Percentiles rank a stretch among this genome's conserved stretches.
These are phyloP conservation scores for Penicillium sp. DNA, from an alignment of 2,329 filamentous ascomycete species.

Conservation along the genomic window DNA sequence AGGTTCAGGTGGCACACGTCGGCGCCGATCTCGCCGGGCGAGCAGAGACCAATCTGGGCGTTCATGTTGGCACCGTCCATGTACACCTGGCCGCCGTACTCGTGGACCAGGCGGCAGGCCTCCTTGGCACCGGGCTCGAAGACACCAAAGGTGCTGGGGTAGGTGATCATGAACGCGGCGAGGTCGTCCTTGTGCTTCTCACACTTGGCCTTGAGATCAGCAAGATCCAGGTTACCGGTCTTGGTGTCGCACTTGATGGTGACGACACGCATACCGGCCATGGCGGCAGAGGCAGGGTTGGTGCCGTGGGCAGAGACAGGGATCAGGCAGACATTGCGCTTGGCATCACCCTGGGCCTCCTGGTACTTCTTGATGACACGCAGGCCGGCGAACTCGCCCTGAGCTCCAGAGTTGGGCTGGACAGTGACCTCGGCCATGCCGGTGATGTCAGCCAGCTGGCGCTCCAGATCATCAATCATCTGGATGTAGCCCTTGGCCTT, in stretches of 20 bases:
- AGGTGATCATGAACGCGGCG: constrained; percentile 94
- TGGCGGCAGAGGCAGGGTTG: constrained; percentile 91
- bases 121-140: constrained; percentile 89
- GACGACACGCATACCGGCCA: constrained; percentile 94
- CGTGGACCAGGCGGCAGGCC: constrained; percentile 81
- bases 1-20: constrained; percentile 97
- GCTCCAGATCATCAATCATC: constrained; percentile 72
- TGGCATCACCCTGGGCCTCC: constrained; percentile 63
- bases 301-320: constrained; percentile 94
- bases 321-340: constrained; percentile 89
- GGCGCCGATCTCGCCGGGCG: constrained; percentile 90
- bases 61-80: constrained; percentile 99
- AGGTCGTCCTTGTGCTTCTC: constrained; percentile 83
- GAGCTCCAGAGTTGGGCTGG: constrained; percentile 93
- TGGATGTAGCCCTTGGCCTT: constrained; percentile 68
- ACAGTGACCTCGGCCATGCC: constrained; percentile 87
- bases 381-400: constrained; percentile 91
- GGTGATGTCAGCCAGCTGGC: constrained; percentile 78
- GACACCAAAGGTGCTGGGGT: constrained; percentile 91
- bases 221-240: constrained; percentile 87
- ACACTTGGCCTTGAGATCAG: constrained; percentile 83
- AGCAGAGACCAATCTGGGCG: constrained; percentile 93
- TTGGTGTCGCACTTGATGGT: constrained; percentile 85
- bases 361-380: constrained; percentile 85
- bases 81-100: constrained; percentile 89